Evolutionary conservation across 2,329 filamentous ascomycete species (phyloP).

Genomic region (Fusarium sp.): DNA sequence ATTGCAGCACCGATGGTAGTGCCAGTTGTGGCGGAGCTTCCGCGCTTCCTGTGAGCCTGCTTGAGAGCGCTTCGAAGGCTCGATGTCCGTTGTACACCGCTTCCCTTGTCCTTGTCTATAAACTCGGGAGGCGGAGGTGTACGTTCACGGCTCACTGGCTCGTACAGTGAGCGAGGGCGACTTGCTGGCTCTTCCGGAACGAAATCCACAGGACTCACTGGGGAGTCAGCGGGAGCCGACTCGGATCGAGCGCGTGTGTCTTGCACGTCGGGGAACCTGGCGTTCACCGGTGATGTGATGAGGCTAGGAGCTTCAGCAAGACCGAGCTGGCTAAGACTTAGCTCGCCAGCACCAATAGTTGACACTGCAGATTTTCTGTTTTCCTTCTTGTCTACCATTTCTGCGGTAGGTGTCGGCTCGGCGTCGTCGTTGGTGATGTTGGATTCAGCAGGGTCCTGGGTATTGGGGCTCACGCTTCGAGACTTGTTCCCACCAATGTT

Average conservation of each 20-base stretch:
- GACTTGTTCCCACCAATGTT: constrained; percentile 60
- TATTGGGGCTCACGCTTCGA: constrained; percentile 41
- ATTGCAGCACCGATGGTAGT: constrained; percentile 77
- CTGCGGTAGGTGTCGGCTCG: constrained; percentile 53
- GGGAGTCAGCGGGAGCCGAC: constrained; percentile 65
- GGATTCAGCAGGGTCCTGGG: constrained; percentile 43
- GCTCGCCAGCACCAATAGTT: constrained; percentile 87
- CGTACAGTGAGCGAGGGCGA: constrained; percentile 63
- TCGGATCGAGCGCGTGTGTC: constrained; percentile 65
- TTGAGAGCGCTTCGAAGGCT: constrained; percentile 73
- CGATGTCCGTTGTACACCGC: constrained; percentile 68
- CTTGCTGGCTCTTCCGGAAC: constrained; percentile 51
- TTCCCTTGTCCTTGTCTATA: constrained; percentile 71
- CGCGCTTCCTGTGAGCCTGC: constrained; percentile 75
- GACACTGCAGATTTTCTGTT: constrained; percentile 82
- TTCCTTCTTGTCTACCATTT: constrained; percentile 53
- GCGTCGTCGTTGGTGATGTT: constrained; percentile 53
- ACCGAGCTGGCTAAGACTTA: constrained; percentile 89
- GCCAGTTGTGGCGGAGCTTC: constrained; percentile 79
- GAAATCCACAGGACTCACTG: constrained; percentile 43
- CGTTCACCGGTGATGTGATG: constrained; percentile 65
- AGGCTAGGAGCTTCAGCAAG: constrained; percentile 71
- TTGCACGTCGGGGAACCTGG: constrained; percentile 63
- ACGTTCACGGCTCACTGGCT: constrained; percentile 63
- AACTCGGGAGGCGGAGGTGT: constrained; percentile 73